Evolutionary conservation across 2,329 filamentous ascomycete species (phyloP), one percentile per base, ranked within the genome.

Genomic region (Monilinia polystroma): DNA sequence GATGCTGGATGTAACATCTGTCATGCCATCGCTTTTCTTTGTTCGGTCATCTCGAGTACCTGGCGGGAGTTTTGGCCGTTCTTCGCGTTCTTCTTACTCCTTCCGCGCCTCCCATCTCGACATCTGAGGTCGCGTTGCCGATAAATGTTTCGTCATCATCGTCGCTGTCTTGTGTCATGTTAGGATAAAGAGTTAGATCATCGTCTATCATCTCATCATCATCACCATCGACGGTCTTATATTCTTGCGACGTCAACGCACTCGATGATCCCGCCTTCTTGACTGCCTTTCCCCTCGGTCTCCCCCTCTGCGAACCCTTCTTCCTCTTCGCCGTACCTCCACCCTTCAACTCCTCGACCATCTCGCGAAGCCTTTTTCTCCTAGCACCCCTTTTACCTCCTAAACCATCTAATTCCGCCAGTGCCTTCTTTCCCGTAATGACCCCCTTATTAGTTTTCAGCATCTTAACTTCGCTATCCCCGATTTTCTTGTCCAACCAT

Each of bases 401-500:
- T 55, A 73, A 54, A 5, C 70, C 70, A 56, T 75, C 70, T 6
- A 74, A 56, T 7, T 67, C 70, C 58, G 72, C 72, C 8, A 74
- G 55, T 1, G 69, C 71, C 20, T 71, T 70, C 49, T 72, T 68
- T 2, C 69, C 71, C 2, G 64, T 67, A n/a, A 73, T 57, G 1
- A 72, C 73, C 23, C 70, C 72, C 38, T 71, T 69, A 47, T 43
- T 70, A 67, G 2, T 66, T 53, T 53, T 72, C 69, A 8, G 72
- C 67, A 43, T 41, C 10, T 58, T 59, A 4, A 23, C 32, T 41
- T 65, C 49, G 2, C n/a, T 8, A 29, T 64, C 43, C 4, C 14
- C 53, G 4, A 72, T 47, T 68, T 83, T 83, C 76, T 84, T 82
- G 45, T 80, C 86, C 67, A 88, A 76, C 67, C 72, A 72, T 38